phyloP scores from a whole-genome alignment of 1,284 basidiomycete genomes.

The Laetiporus sulphureus region DNA sequence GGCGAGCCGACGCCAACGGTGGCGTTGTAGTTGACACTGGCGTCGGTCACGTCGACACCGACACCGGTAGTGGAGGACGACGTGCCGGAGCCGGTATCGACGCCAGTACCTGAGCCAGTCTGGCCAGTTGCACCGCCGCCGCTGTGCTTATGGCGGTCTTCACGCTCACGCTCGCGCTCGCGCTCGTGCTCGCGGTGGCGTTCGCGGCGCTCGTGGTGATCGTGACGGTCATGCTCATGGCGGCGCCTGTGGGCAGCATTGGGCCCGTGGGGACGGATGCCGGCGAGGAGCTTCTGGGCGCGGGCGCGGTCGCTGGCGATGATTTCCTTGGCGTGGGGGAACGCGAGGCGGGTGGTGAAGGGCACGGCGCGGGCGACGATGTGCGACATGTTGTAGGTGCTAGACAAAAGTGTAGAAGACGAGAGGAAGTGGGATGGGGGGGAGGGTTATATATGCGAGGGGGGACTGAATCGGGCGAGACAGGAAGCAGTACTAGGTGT shows the following conservation, averaged over 20 bases:
- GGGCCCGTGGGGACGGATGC: constrained; percentile 47
- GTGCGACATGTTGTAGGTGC: constrained; percentile 14
- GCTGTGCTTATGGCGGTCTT: constrained; percentile 14
- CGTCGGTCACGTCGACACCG: constrained; percentile 47
- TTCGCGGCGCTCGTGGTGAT: constrained; percentile 15
- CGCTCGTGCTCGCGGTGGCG: constrained; percentile 8
- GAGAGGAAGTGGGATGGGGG: background rate
- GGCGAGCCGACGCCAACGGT: constrained; percentile 53
- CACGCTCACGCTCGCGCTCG: background rate
- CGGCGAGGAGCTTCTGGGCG: constrained; percentile 44
- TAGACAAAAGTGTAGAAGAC: background rate
- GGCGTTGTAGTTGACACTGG: constrained; percentile 48
- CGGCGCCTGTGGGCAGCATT: constrained; percentile 19
- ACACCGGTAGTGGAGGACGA: constrained; percentile 14
- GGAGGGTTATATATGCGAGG: constrained; percentile 3
- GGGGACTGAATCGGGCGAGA: background rate
- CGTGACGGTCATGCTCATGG: constrained; percentile 21
- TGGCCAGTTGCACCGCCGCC: constrained; percentile 1
- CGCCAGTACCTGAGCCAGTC: constrained; percentile 15
- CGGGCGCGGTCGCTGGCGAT: constrained; percentile 46
- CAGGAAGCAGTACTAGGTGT: no score
- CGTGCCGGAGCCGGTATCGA: constrained; percentile 13
- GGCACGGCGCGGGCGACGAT: constrained; percentile 31
- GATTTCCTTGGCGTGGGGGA: constrained; percentile 37
- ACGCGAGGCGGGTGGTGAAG: constrained; percentile 37